A percentile compares a stretch with the other conserved stretches of the same genome.
Evolutionary conservation across 345 rosid genomes (phyloP).

Genomic region (Moricandia arvensis): DNA sequence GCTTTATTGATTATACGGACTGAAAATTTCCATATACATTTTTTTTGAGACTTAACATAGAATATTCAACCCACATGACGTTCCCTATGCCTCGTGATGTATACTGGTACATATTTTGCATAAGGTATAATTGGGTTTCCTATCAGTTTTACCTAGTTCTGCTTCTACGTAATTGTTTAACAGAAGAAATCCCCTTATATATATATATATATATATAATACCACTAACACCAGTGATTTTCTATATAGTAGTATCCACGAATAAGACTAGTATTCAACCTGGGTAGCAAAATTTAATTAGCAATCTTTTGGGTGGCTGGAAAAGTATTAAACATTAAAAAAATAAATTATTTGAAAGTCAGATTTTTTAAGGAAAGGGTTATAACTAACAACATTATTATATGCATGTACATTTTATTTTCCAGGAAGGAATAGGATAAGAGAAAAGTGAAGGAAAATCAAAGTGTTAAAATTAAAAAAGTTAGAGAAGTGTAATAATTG

Average conservation of each 20-base stretch:
- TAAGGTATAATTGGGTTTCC: background rate
- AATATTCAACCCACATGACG: constrained; percentile 30
- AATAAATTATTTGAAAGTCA: background rate
- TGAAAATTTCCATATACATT: background rate
- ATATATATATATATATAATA: background rate
- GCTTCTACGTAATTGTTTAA: background rate
- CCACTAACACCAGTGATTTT: constrained; percentile 2
- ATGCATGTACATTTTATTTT: constrained; percentile 20
- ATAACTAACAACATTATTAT: background rate
- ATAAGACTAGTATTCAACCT: background rate
- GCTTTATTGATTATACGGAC: constrained; percentile 19
- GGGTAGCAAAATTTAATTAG: background rate
- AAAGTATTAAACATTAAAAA: background rate
- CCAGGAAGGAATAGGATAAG: constrained; percentile 18
- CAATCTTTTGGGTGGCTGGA: background rate
- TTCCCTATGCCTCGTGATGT: background rate
- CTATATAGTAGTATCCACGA: background rate
- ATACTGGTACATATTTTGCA: background rate
- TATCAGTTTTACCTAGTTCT: background rate
- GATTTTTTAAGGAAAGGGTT: background rate
- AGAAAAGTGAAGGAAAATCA: constrained; percentile 30
- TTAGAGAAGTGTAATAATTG: constrained; percentile 39
- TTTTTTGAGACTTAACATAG: background rate
- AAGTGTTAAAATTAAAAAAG: constrained; percentile 24
- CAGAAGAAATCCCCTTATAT: background rate